Evolutionary conservation across 2,329 filamentous ascomycete genomes (phyloP).

Genomic region (Clonostachys rosea): DNA sequence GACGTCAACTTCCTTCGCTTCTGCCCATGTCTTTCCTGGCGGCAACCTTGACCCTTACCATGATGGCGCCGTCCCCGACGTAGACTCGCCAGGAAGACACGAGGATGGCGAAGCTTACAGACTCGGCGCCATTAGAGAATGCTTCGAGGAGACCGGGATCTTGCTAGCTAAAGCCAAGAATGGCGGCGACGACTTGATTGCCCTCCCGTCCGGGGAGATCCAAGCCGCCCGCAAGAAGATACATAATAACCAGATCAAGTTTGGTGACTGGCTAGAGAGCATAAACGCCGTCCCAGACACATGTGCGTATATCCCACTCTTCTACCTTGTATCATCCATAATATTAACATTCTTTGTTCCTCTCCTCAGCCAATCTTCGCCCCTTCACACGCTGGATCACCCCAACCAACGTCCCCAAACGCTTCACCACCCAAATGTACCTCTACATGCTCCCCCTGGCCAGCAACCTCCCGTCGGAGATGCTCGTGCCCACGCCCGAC

Average conservation of each 20-base stretch:
- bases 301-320: slow-evolving; percentile 35
- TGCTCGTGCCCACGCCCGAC: slow-evolving; percentile 66
- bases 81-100: slow-evolving; percentile 53
- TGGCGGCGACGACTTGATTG: slow-evolving; percentile 50
- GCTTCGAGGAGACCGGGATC: slow-evolving; percentile 93
- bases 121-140: slow-evolving; percentile 82
- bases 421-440: slow-evolving; percentile 97
- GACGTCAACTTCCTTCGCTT: slow-evolving; percentile 79
- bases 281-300: slow-evolving; percentile 61
- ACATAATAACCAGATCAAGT: slow-evolving; percentile 61
- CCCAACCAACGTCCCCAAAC: slow-evolving; percentile 63
- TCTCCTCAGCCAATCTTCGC: slow-evolving; percentile 54
- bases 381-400: slow-evolving; percentile 95
- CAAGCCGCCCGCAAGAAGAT: slow-evolving; percentile 65
- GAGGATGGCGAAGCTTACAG: slow-evolving; percentile 70
- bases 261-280: slow-evolving; percentile 57
- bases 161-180: slow-evolving; percentile 60
- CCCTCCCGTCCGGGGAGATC: slow-evolving; percentile 53
- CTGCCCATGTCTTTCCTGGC: slow-evolving; percentile 92
- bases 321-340: not conserved
- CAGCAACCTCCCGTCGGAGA: slow-evolving; percentile 34
- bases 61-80: slow-evolving; percentile 55
- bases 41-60: slow-evolving; percentile 76
- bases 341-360: not conserved
- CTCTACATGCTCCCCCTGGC: slow-evolving; percentile 73